These are phyloP conservation scores for Magnaporthiopsis rhizophila DNA, from an alignment of 2,329 filamentous ascomycete genomes.

Conservation along the genomic window DNA sequence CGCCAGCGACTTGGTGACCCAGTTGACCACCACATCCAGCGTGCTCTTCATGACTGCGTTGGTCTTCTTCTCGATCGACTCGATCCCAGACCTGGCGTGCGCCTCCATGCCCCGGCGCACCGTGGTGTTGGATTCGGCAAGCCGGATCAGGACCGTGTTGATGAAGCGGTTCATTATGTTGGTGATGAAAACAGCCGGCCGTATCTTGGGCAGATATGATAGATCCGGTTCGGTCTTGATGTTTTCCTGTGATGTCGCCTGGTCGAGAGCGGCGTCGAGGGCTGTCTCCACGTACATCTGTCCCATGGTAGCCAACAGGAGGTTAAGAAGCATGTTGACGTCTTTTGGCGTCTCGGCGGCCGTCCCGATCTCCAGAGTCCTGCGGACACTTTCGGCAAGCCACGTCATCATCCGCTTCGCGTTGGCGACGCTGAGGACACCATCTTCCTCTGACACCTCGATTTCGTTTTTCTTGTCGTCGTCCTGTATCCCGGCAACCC, in stretches of 20 bases:
- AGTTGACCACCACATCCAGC: conserved; percentile 63
- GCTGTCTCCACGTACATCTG: conserved; percentile 67
- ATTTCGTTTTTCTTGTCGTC: conserved; percentile 76
- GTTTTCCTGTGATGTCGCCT: conserved; percentile 68
- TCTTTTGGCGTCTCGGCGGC: conserved; percentile 89
- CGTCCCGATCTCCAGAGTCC: conserved; percentile 83
- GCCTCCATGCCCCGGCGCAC: conserved; percentile 86
- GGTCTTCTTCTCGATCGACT: conserved; percentile 78
- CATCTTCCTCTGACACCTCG: conserved; percentile 85
- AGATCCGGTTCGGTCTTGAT: conserved; percentile 82
- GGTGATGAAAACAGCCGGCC: conserved; percentile 77
- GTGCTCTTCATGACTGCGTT: conserved; percentile 50
- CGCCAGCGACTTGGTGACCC: conserved; percentile 63
- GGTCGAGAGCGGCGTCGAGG: conserved; percentile 63
- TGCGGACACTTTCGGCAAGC: conserved; percentile 89
- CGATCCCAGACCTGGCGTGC: conserved; percentile 63
- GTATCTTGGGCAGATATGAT: conserved; percentile 69
- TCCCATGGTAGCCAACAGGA: conserved; percentile 81
- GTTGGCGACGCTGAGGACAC: conserved; percentile 70
- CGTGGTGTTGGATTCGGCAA: conserved; percentile 83
- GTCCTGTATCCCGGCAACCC: conserved; percentile 77
- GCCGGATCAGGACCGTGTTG: conserved; percentile 78
- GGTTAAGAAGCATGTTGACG: conserved; percentile 72
- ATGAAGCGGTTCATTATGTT: conserved; percentile 92
- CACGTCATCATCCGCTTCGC: conserved; percentile 98